Percentiles rank a stretch among this genome's conserved stretches.
These are phyloP conservation scores for Effrenium voratum DNA, from an alignment of 73 alveolate species.

Conservation along the genomic window DNA sequence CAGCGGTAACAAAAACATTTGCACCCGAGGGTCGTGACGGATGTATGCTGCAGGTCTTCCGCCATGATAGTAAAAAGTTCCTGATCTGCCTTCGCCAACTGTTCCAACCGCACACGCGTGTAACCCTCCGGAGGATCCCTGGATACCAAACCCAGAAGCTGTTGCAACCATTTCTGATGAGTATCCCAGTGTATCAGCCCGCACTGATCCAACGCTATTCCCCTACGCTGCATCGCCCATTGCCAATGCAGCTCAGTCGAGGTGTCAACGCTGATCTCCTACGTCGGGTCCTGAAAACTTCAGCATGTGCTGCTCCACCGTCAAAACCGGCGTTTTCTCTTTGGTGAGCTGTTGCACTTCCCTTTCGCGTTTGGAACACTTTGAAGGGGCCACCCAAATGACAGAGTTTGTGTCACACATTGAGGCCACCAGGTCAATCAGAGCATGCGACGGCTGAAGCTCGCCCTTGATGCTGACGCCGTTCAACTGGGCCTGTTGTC, in stretches of 20 bases:
- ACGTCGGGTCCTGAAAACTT: neutral
- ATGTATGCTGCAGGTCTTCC: neutral
- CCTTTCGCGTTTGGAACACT: neutral
- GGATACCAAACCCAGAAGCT: neutral
- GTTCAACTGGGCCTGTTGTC: neutral
- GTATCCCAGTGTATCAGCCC: neutral
- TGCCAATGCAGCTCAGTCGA: neutral
- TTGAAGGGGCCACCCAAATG: neutral
- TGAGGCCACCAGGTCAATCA: neutral
- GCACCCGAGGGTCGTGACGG: neutral
- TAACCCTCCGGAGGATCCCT: neutral
- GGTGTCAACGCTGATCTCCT: neutral
- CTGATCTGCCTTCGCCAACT: neutral
- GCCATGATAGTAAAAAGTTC: neutral
- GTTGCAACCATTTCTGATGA: neutral
- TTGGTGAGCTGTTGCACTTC: neutral
- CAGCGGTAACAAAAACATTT: neutral
- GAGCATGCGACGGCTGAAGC: neutral
- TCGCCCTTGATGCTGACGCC: neutral
- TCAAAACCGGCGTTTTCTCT: neutral
- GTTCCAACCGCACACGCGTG: neutral
- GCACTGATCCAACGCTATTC: neutral
- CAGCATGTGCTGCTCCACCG: neutral
- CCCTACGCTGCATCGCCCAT: slow-evolving; percentile 19
- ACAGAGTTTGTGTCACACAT: neutral